A percentile compares a stretch with the other conserved stretches of the same genome.
Conservation (phyloP, 2,329 filamentous ascomycete genomes). For the Corynespora cassiicola region DNA sequence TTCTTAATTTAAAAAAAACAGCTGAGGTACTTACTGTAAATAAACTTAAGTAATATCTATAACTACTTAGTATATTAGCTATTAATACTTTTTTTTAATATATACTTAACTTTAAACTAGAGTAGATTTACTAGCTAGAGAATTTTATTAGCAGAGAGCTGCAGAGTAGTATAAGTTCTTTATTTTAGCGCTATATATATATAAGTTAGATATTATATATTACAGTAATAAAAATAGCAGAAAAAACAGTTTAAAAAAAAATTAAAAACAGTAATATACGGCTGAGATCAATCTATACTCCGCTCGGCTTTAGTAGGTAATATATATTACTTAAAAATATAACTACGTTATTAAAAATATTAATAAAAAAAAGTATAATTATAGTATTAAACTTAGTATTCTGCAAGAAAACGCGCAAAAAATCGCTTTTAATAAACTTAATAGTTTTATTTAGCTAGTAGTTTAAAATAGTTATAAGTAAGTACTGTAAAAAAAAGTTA, state of each 20-base stretch:
- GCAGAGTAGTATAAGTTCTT: constrained; percentile 10
- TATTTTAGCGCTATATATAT: constrained; percentile 11
- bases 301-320: constrained; percentile 10
- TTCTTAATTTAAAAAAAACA: constrained; percentile 4
- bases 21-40: constrained; percentile 7
- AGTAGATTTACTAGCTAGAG: constrained; percentile 10
- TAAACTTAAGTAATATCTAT: constrained; percentile 10
- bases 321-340: constrained; percentile 12
- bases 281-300: constrained; percentile 11
- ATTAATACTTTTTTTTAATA: constrained; percentile 9
- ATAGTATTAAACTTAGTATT: constrained; percentile 8
- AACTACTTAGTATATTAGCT: constrained; percentile 9
- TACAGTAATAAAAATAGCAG: constrained; percentile 5
- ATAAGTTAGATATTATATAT: constrained; percentile 2
- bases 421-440: constrained; percentile 11
- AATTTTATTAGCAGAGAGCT: constrained; percentile 10
- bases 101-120: constrained; percentile 9
- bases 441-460: constrained; percentile 11
- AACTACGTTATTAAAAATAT: constrained; percentile 9
- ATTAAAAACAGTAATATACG: constrained; percentile 8
- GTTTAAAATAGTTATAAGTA: constrained; percentile 5
- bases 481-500: constrained; percentile 7
- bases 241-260: constrained; percentile 3
- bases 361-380: constrained; percentile 9
- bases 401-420: constrained; percentile 8